Conservation (phyloP, 2,329 filamentous ascomycete species). For the Periconia digitata region DNA sequence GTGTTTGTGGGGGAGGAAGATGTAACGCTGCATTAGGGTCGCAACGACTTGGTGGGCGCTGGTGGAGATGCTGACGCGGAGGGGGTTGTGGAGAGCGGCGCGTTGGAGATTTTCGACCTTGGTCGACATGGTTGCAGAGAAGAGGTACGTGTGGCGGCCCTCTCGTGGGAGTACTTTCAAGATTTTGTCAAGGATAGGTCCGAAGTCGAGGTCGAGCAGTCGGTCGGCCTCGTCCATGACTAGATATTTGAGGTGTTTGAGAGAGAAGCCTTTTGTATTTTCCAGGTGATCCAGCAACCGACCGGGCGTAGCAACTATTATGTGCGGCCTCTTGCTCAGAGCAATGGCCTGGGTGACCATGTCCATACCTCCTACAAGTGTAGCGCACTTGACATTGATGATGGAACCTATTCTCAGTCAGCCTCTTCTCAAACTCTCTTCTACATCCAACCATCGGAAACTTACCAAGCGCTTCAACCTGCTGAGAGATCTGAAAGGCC, state of each 20-base stretch:
- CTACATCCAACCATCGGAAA: neutral
- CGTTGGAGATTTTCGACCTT: conserved; percentile 93
- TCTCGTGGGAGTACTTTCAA: conserved; percentile 75
- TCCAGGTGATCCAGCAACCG: conserved; percentile 89
- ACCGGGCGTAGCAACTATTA: conserved; percentile 86
- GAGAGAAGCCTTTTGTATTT: conserved; percentile 93
- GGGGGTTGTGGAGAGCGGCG: conserved; percentile 80
- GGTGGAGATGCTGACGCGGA: conserved; percentile 77
- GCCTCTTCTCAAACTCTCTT: neutral
- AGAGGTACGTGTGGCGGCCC: conserved; percentile 69
- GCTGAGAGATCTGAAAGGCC: conserved; percentile 85
- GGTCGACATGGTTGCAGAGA: conserved; percentile 90
- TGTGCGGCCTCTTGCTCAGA: conserved; percentile 92
- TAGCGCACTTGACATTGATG: conserved; percentile 83
- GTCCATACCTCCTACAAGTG: conserved; percentile 91
- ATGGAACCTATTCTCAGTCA: conserved; percentile 41
- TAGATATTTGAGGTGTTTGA: conserved; percentile 79
- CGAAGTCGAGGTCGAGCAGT: conserved; percentile 91
- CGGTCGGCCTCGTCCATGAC: conserved; percentile 96
- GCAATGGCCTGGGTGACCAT: conserved; percentile 92
- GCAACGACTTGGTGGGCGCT: conserved; percentile 91
- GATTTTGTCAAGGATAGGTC: conserved; percentile 88
- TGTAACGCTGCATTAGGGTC: conserved; percentile 80
- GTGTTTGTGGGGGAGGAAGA: conserved; percentile 74
- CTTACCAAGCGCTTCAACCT: conserved; percentile 84